These are phyloP conservation scores for Tetracentron sinense DNA, from an alignment of 164 flowering plant genomes.

Conservation along the genomic window DNA sequence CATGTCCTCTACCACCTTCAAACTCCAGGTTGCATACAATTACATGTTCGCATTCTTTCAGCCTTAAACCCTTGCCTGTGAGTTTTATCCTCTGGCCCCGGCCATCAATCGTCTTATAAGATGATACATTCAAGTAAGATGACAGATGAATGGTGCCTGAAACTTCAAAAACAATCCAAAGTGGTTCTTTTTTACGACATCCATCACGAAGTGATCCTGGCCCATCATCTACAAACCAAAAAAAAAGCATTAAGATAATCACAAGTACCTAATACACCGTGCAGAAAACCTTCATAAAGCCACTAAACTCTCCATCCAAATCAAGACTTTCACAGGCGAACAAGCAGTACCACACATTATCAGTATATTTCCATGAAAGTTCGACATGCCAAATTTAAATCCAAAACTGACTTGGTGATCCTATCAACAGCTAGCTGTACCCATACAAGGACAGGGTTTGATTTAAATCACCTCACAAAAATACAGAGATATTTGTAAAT, in stretches of 20 bases:
- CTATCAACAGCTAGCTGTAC: neutral
- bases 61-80: constrained; percentile 70
- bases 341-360: neutral
- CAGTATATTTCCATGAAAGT: neutral
- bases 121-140: constrained; percentile 64
- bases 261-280: neutral
- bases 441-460: neutral
- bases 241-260: neutral
- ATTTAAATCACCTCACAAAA: neutral
- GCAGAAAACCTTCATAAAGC: neutral
- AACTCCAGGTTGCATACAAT: constrained; percentile 81
- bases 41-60: constrained; percentile 81
- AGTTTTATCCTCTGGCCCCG: constrained; percentile 83
- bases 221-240: constrained; percentile 60
- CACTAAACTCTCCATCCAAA: neutral
- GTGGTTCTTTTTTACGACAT: constrained; percentile 64
- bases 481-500: neutral
- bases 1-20: constrained; percentile 82
- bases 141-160: constrained; percentile 68
- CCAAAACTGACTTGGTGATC: neutral
- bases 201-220: constrained; percentile 81
- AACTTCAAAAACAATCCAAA: constrained; percentile 80
- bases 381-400: neutral
- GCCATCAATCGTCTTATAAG: constrained; percentile 83
- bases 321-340: neutral